A percentile compares a stretch with the other conserved stretches of the same genome.
phyloP scores from a whole-genome alignment of 176 grass and related monocot genomes.

The maize (Zea mays) region Zm-B73-REFERENCE-NAM-5.0 NC_050096.1:46696501-46697000 shows the following conservation, averaged over 20 bases:
- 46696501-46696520: slow-evolving; percentile 1
- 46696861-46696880: slow-evolving; percentile 31
- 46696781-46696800: background rate
- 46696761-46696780: background rate
- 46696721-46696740: background rate
- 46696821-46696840: background rate
- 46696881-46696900: slow-evolving; percentile 48
- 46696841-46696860: slow-evolving; percentile 38
- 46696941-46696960: slow-evolving; percentile 31
- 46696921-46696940: slow-evolving; percentile 58
- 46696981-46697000: slow-evolving; percentile 55
- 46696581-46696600: slow-evolving; percentile 22
- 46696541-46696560: background rate
- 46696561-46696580: slow-evolving; percentile 28
- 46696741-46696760: slow-evolving; percentile 1
- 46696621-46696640: slow-evolving; percentile 28
- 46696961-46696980: slow-evolving; percentile 22
- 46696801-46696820: background rate
- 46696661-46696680: slow-evolving; percentile 28
- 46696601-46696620: slow-evolving; percentile 19
- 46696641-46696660: slow-evolving; percentile 18
- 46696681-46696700: slow-evolving; percentile 2
- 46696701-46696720: slow-evolving; percentile 21
- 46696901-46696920: slow-evolving; percentile 44
- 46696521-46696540: background rate